Evolutionary conservation across 768 basidiomycete genomes (phyloP).

Genomic region (Macrolepiota albuminosa): DNA sequence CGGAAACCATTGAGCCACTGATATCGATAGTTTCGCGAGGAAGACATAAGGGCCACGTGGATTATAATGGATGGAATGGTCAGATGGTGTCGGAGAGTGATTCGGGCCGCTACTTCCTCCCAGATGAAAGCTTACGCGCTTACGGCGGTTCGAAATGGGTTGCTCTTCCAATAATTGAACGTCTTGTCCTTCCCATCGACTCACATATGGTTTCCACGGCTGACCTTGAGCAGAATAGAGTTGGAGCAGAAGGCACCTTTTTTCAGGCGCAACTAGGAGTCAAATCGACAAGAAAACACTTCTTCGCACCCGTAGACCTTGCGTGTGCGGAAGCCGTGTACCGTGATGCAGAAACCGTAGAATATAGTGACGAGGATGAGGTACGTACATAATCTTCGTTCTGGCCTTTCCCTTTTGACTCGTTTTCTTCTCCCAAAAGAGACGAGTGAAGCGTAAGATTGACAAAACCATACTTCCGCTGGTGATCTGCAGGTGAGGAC

Average conservation of each 20-base stretch:
- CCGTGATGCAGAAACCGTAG: constrained; percentile 42
- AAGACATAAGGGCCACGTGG: not conserved
- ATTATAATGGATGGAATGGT: not conserved
- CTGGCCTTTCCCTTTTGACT: not conserved
- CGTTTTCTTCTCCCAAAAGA: constrained; percentile 19
- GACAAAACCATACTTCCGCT: constrained; percentile 46
- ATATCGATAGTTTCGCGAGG: not conserved
- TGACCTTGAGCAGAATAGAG: constrained; percentile 8
- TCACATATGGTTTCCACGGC: not conserved
- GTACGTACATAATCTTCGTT: constrained; percentile 9
- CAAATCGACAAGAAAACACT: constrained; percentile 36
- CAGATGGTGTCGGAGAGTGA: not conserved
- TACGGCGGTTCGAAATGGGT: not conserved
- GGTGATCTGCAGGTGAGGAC: constrained; percentile 42
- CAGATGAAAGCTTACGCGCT: not conserved
- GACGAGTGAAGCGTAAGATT: constrained; percentile 42
- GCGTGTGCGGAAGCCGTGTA: constrained; percentile 46
- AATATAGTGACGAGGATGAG: constrained; percentile 47
- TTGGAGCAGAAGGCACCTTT: constrained; percentile 31
- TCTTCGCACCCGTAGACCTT: constrained; percentile 44
- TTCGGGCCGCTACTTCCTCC: not conserved
- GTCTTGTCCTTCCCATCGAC: not conserved
- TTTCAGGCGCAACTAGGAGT: constrained; percentile 37
- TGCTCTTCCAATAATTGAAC: not conserved
- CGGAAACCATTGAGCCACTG: not conserved